A percentile compares a stretch with the other conserved stretches of the same genome.
phyloP scores from a whole-genome alignment of 2,329 filamentous ascomycete genomes.

The Neopestalotiopsis clavispora region DNA sequence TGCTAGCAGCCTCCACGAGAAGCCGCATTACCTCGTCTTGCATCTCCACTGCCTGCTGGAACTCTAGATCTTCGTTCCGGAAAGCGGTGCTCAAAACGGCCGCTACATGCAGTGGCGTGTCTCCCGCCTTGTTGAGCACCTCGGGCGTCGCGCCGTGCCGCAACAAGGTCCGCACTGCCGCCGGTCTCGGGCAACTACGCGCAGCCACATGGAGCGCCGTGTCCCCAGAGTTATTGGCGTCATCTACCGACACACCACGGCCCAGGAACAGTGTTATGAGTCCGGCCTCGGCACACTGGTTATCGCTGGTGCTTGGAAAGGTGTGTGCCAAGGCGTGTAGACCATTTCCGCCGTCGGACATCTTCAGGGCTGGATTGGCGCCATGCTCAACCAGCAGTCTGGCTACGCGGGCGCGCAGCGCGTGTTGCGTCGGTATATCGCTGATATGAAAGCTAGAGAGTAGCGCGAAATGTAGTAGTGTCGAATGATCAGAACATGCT shows the following conservation, averaged over 20 bases:
- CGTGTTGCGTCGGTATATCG: neutral
- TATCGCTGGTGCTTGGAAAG: neutral
- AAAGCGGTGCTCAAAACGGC: neutral
- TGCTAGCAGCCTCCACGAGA: neutral
- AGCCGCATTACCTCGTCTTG: neutral
- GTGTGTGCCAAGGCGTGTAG: neutral
- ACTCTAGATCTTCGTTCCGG: neutral
- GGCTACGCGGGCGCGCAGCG: neutral
- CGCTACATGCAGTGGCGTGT: neutral
- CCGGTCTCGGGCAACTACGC: neutral
- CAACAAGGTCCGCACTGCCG: neutral
- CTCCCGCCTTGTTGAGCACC: neutral
- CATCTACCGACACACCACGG: neutral
- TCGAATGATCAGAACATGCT: neutral
- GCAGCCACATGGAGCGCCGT: neutral
- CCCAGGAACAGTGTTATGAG: neutral
- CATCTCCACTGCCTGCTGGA: neutral
- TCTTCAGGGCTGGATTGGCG: neutral
- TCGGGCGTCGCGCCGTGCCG: neutral
- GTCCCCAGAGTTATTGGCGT: neutral
- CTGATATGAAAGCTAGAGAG: neutral
- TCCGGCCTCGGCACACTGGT: neutral
- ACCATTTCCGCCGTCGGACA: neutral
- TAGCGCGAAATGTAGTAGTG: neutral
- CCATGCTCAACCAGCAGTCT: neutral